These are phyloP conservation scores for Venturia nashicola DNA, from an alignment of 2,329 filamentous ascomycete species.

Conservation along the genomic window DNA sequence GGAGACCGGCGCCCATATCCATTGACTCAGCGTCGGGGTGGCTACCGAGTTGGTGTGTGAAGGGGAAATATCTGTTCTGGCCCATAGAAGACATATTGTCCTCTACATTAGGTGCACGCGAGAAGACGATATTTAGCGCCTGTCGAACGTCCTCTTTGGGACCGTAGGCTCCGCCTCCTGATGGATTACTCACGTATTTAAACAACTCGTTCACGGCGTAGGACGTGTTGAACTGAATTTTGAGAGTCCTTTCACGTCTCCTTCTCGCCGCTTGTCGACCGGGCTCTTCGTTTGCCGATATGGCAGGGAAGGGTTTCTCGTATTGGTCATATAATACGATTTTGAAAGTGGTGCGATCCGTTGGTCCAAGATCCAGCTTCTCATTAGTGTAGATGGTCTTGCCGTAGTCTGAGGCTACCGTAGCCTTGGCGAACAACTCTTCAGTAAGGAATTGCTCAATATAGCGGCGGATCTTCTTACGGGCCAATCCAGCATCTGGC, in stretches of 20 bases:
- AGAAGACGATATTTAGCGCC: conserved; percentile 45
- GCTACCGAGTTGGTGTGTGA: conserved; percentile 17
- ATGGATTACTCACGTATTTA: conserved; percentile 28
- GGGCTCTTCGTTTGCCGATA: conserved; percentile 14
- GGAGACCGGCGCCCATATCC: conserved; percentile 38
- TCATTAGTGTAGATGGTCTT: conserved; percentile 14
- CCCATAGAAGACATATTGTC: conserved; percentile 28
- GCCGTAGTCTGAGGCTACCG: conserved; percentile 15
- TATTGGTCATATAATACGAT: conserved; percentile 8
- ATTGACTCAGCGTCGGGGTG: conserved; percentile 17
- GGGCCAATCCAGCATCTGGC: neutral
- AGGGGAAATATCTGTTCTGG: conserved; percentile 29
- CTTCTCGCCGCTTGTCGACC: neutral
- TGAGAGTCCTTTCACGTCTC: neutral
- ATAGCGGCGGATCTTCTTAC: conserved; percentile 7
- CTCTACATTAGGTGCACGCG: conserved; percentile 32
- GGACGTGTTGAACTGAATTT: neutral
- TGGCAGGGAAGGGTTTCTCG: conserved; percentile 2
- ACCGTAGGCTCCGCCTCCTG: conserved; percentile 24
- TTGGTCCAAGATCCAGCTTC: conserved; percentile 14
- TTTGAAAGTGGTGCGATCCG: conserved; percentile 15
- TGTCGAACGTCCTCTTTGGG: conserved; percentile 41
- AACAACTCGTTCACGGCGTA: conserved; percentile 25
- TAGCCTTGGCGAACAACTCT: neutral
- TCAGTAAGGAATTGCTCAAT: neutral